A percentile compares a stretch with the other conserved stretches of the same genome.
Conservation (phyloP, 768 basidiomycete genomes). For the Hemileccinum rubropunctum region DNA sequence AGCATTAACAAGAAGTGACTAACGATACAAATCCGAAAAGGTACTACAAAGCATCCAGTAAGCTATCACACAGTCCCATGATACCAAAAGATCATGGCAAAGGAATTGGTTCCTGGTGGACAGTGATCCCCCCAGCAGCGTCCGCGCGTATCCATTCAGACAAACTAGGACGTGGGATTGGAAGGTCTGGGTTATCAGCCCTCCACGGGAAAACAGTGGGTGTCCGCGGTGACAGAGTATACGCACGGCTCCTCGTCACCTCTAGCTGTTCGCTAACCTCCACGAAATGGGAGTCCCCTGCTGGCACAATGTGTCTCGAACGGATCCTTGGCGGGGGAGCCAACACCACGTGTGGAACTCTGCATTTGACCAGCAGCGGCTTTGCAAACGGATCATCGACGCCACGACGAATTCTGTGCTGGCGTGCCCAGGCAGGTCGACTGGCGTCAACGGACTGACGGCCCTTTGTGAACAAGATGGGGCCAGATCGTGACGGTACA, state of each 20-base stretch:
- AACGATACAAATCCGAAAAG: slow-evolving; percentile 9
- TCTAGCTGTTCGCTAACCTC: slow-evolving; percentile 29
- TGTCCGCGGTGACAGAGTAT: slow-evolving; percentile 10
- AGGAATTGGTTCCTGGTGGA: slow-evolving; percentile 17
- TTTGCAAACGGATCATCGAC: slow-evolving; percentile 52
- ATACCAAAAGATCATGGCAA: slow-evolving; percentile 15
- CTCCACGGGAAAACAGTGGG: slow-evolving; percentile 38
- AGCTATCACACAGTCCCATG: neutral
- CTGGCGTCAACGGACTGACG: slow-evolving; percentile 21
- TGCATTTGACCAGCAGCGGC: slow-evolving; percentile 18
- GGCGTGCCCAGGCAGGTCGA: slow-evolving; percentile 51
- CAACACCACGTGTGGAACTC: slow-evolving; percentile 22
- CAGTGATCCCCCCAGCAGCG: slow-evolving; percentile 24
- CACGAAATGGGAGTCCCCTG: slow-evolving; percentile 35
- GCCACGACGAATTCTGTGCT: slow-evolving; percentile 45
- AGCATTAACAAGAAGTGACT: slow-evolving; percentile 4
- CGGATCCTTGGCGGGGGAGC: slow-evolving; percentile 33
- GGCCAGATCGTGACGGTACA: slow-evolving; percentile 12
- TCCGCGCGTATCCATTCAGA: slow-evolving; percentile 56
- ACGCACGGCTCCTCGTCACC: slow-evolving; percentile 20
- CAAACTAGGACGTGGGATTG: slow-evolving; percentile 50
- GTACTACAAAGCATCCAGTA: neutral
- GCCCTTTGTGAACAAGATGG: slow-evolving; percentile 16
- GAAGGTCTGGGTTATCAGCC: slow-evolving; percentile 48
- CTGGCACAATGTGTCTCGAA: slow-evolving; percentile 16